phyloP scores from a whole-genome alignment of 768 basidiomycete species.

The Boletus subcaerulescens region DNA sequence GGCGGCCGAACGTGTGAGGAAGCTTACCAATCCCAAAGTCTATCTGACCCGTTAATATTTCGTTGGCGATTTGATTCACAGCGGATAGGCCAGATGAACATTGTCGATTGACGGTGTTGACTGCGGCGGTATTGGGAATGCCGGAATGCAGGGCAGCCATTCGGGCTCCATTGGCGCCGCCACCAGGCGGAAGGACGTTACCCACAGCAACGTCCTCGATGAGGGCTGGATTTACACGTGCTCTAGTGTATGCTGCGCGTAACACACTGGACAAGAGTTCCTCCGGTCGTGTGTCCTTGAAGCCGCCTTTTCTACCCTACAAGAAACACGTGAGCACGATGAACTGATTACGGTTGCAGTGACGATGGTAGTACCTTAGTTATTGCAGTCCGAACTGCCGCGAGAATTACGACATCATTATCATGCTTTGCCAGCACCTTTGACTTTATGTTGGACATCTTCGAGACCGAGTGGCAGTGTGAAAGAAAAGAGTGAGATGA shows the following conservation, averaged over 20 bases:
- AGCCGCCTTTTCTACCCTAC: conserved; percentile 81
- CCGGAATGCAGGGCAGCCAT: conserved; percentile 87
- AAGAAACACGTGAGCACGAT: conserved; percentile 5
- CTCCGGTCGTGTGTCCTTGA: conserved; percentile 87
- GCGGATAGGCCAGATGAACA: conserved; percentile 87
- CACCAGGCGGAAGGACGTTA: conserved; percentile 84
- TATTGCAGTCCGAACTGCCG: conserved; percentile 85
- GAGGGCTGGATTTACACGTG: conserved; percentile 71
- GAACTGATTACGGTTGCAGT: neutral
- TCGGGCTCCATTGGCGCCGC: conserved; percentile 77
- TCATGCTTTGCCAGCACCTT: conserved; percentile 68
- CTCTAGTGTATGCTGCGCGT: conserved; percentile 65
- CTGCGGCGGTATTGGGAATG: conserved; percentile 68
- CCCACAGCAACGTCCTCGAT: conserved; percentile 86
- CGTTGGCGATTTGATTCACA: conserved; percentile 77
- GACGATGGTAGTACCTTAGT: conserved; percentile 62
- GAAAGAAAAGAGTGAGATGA: no score
- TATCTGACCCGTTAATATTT: conserved; percentile 77
- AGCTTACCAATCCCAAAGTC: conserved; percentile 81
- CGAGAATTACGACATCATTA: conserved; percentile 87
- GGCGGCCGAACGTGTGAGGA: conserved; percentile 2
- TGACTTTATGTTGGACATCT: conserved; percentile 44
- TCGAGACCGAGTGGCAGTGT: neutral
- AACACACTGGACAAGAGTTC: conserved; percentile 77
- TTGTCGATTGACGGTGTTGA: conserved; percentile 88